Evolutionary conservation across 768 basidiomycete genomes (phyloP), one percentile per base, ranked within the genome.

Genomic region (Lactarius pseudohatsudake): DNA sequence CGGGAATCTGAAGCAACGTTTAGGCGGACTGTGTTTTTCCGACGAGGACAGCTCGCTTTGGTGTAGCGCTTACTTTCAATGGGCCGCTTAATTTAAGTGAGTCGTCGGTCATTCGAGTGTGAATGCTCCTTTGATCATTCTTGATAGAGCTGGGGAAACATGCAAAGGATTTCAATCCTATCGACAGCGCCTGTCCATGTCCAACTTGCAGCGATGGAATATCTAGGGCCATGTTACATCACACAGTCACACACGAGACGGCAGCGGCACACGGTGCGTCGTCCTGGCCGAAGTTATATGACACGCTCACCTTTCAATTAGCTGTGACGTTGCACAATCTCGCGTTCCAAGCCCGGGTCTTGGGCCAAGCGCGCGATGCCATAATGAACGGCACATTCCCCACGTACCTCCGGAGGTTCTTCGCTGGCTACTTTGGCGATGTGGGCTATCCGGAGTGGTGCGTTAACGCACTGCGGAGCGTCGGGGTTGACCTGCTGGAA

Each of bases 1-100:
- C 9, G 54, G 36, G 9, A 11, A 43, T 38, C 57, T 63, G 47
- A 41, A 53, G 61, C 11, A 26, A 30, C 62, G 22, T 61, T 11
- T 66, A 92, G 92, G 93, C 93, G 0, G 94, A 96, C 74, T 96
- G 94, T 69, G 94, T 96, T 13, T 96, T 94, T 72, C 94, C 94
- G 38, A 96, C 94, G 2, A 84, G 94, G 65, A 96, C 94, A 0
- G 94, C 94, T 43, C 84, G 94, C 34, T 96, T 96, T 75, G 94
- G 94, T 2, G 89, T 96, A 18, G 94, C 94, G 6, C 76, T 96
- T 65, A 96, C 94, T 11, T 85, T 86, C 72, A 81, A 77, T 4
- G 94, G 94, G 0, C 92, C 92, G 5, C 72, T 96, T 20, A 96
- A 96, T 75, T 83, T 96, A 28, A 86, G 92, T 93, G 68, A 59